Evolutionary conservation across 768 basidiomycete genomes (phyloP).

Genomic region (Mycena floridula): DNA sequence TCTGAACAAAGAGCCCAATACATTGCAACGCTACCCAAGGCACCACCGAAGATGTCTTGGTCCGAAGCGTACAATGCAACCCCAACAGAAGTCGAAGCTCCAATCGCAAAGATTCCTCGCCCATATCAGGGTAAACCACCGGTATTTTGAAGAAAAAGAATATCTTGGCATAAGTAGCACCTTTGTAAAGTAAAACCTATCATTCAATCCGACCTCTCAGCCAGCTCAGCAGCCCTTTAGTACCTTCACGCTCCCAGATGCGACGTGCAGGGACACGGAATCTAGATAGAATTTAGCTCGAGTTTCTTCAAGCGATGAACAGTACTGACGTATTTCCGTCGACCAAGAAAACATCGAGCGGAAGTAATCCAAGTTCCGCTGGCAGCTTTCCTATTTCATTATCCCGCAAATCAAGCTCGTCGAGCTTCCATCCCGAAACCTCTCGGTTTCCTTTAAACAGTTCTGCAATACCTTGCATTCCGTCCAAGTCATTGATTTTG

Average conservation of each 20-base stretch:
- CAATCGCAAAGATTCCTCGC: too few species aligned
- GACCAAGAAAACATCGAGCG: conserved; percentile 76
- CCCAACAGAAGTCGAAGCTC: too few species aligned
- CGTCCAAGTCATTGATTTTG: conserved; percentile 51
- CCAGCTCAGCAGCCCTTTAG: conserved; percentile 77
- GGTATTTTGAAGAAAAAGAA: too few species aligned
- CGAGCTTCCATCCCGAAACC: conserved; percentile 65
- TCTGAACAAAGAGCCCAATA: background rate
- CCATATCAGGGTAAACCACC: too few species aligned
- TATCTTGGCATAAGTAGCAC: too few species aligned
- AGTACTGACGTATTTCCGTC: conserved; percentile 75
- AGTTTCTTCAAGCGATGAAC: background rate
- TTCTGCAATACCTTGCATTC: conserved; percentile 55
- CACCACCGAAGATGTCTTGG: background rate
- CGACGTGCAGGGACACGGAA: conserved; percentile 78
- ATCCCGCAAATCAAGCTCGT: conserved; percentile 78
- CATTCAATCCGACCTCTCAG: conserved; percentile 67
- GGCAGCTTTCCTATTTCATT: conserved; percentile 72
- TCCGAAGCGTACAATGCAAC: background rate
- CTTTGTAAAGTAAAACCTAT: conserved; percentile 12
- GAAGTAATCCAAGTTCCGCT: conserved; percentile 64
- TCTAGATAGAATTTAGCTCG: conserved; percentile 25
- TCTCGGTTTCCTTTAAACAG: conserved; percentile 60
- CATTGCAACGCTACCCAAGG: background rate
- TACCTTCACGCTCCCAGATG: conserved; percentile 85